Conservation (phyloP, 2,329 filamentous ascomycete species). For the Colletotrichum magnum region DNA sequence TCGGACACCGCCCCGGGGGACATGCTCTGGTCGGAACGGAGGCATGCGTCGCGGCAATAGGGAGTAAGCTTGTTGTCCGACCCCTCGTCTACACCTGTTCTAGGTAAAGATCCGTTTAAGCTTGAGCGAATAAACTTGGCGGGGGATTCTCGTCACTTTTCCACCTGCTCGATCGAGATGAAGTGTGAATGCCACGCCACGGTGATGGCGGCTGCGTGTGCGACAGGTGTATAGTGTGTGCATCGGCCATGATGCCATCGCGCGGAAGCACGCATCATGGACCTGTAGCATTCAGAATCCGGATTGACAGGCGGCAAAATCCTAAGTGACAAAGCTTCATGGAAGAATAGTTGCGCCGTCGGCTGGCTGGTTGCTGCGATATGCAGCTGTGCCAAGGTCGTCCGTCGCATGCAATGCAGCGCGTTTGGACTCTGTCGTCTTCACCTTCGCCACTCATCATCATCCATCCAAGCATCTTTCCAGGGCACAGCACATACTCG, state of each 20-base stretch:
- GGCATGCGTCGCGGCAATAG: too few relatives aligned
- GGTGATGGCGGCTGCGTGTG: neutral
- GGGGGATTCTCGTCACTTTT: neutral
- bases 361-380: constrained; percentile 11
- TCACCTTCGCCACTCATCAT: neutral
- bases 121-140: constrained; percentile 3
- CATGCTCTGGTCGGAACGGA: too few relatives aligned
- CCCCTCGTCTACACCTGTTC: neutral
- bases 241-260: neutral
- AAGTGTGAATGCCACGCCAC: neutral
- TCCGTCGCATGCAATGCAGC: neutral
- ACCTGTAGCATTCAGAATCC: too few relatives aligned
- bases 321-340: neutral
- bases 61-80: constrained; percentile 1
- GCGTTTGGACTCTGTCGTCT: neutral
- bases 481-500: neutral
- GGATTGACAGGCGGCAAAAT: neutral
- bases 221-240: neutral
- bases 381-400: neutral
- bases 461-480: neutral
- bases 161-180: constrained; percentile 29
- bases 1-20: too few relatives aligned
- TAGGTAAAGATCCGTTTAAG: constrained; percentile 20
- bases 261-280: neutral
- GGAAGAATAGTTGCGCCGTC: constrained; percentile 13